Conservation (phyloP, 176 grass and related monocot species). For the Carex littledalei region DNA sequence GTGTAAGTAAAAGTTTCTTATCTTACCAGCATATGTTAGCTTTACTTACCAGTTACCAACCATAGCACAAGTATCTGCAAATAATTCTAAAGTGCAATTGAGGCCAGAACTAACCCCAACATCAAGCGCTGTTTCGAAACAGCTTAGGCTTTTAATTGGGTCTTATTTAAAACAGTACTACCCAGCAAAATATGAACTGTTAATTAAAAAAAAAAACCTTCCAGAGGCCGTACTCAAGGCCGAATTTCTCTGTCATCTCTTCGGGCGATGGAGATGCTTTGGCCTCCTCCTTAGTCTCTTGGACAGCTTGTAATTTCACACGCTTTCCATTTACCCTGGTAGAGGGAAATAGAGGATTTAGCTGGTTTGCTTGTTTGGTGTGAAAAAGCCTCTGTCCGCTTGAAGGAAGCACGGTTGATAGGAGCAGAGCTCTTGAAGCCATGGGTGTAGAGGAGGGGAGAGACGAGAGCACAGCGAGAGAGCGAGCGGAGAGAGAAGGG, state of each 20-base stretch:
- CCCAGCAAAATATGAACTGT: background rate
- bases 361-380: background rate
- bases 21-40: background rate
- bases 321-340: background rate
- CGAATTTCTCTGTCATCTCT: slow-evolving; percentile 84
- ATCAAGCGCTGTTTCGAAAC: background rate
- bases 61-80: background rate
- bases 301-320: slow-evolving; percentile 36
- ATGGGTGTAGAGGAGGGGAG: background rate
- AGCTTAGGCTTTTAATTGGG: background rate
- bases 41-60: background rate
- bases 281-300: slow-evolving; percentile 43
- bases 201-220: slow-evolving; percentile 36
- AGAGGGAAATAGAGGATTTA: slow-evolving; percentile 8
- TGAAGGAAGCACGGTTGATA: slow-evolving; percentile 30
- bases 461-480: background rate
- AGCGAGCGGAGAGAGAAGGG: background rate
- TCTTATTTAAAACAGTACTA: background rate
- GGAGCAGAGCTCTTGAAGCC: slow-evolving; percentile 28
- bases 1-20: background rate
- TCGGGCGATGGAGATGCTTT: slow-evolving; percentile 45
- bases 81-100: background rate
- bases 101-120: background rate
- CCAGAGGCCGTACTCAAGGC: slow-evolving; percentile 89
- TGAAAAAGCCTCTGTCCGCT: background rate